Base-by-base conservation (phyloP, 495 filamentous ascomycete species). In the Glarea lozoyensis region DNA sequence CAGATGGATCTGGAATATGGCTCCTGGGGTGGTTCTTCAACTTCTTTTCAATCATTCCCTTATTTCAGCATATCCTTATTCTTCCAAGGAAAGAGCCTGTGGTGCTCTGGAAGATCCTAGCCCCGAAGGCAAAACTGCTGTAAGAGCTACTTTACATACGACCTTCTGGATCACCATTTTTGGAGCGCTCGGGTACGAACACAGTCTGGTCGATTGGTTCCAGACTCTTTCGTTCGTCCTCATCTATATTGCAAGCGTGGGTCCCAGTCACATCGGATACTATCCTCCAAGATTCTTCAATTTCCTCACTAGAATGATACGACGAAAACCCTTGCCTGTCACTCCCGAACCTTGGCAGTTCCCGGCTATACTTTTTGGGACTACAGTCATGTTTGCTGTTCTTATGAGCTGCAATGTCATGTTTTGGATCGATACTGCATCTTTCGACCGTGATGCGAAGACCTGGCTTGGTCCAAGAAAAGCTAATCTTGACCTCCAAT, bases 251-350 rank as follows among this genome's bases (percentile, higher is more conserved):
- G 33, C 43, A 37, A 32, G 37, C 35, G 42, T 43, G 18, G 50
- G 50, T 6, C 41, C 45, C 18, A 46, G 38, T 25, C 45, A 49
- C 33, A 49, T 53, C 18, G 50, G 50, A 9, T 53, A 49, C 37
- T 53, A 49, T 27, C 50, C 50, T 12, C 50, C 46, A 16, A 17
- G 50, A 37, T 6, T 44, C 7, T 10, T 49, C 10, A 49, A 49
- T 24, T 10, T 45, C 13, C 17, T 53, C 12, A 10, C 39, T 4
- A 31, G 38, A n/a, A 16, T 49, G 3, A 12, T 40, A 10, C 50
- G 50, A 0, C 41, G 46, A 15, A 33, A 40, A 31, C 39, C 22
- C 17, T 20, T 42, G 6, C 37, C 41, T 1, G 43, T 53, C 23
- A 32, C 35, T 12, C 3, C 29, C 4, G 42, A 49, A 20, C 46